Percentiles rank a stretch among this genome's conserved stretches.
phyloP scores from a whole-genome alignment of 2,329 filamentous ascomycete genomes.

The Coniochaeta sp. region DNA sequence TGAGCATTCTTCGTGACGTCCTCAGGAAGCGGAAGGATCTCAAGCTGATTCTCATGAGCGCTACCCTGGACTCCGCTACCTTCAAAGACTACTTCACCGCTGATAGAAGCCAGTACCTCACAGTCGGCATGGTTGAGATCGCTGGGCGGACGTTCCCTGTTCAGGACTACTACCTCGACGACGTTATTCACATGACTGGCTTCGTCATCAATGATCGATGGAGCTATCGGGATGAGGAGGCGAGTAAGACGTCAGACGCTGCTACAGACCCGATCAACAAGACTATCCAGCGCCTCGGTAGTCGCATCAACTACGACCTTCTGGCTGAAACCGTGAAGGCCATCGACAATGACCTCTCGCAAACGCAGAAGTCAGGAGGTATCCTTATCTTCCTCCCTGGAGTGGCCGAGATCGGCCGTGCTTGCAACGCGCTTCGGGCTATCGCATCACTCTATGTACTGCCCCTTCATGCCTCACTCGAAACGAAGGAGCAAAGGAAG shows the following conservation, averaged over 20 bases:
- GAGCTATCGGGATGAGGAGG: slow-evolving; percentile 35
- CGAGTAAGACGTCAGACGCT: slow-evolving; percentile 32
- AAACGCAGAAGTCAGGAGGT: slow-evolving; percentile 64
- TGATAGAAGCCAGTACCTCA: slow-evolving; percentile 39
- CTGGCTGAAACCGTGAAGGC: slow-evolving; percentile 71
- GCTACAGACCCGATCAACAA: slow-evolving; percentile 52
- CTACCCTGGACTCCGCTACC: slow-evolving; percentile 80
- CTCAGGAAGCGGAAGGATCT: slow-evolving; percentile 67
- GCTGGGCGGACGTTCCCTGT: slow-evolving; percentile 85
- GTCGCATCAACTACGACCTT: slow-evolving; percentile 86
- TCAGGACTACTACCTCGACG: slow-evolving; percentile 82
- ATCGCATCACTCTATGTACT: slow-evolving; percentile 64
- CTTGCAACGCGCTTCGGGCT: slow-evolving; percentile 59
- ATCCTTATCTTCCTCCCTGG: slow-evolving; percentile 96
- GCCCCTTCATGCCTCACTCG: slow-evolving; percentile 84
- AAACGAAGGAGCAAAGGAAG: slow-evolving; percentile 78
- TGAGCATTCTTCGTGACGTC: slow-evolving; percentile 81
- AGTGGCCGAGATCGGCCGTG: slow-evolving; percentile 82
- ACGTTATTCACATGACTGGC: slow-evolving; percentile 72
- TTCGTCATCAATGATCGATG: slow-evolving; percentile 45
- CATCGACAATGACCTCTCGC: slow-evolving; percentile 69
- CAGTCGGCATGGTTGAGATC: slow-evolving; percentile 79
- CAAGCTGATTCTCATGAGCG: slow-evolving; percentile 92
- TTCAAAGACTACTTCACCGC: slow-evolving; percentile 80
- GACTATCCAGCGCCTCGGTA: slow-evolving; percentile 65